Conservation (phyloP, 371 early-diverging fungal genomes). For the Mucor sp. region DNA sequence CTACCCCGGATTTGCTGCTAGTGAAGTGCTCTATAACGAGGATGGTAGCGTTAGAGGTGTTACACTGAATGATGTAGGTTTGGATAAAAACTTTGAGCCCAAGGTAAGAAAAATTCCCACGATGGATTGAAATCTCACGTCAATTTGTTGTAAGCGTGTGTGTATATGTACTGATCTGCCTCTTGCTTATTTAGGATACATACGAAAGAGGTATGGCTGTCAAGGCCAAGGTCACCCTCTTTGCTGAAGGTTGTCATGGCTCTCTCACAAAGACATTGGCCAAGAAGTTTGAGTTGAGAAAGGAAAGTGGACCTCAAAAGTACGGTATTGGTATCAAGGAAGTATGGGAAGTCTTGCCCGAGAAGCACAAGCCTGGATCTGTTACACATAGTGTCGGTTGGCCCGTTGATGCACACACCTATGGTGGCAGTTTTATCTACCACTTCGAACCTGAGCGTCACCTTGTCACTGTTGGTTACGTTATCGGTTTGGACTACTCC, state of each 20-base stretch:
- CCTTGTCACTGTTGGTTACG: slow-evolving; percentile 86
- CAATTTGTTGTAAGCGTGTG: too few relatives aligned
- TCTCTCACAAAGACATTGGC: slow-evolving; percentile 91
- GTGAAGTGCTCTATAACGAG: slow-evolving; percentile 88
- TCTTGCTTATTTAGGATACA: slow-evolving; percentile 50
- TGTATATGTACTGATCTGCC: not conserved
- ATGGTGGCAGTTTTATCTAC: slow-evolving; percentile 96
- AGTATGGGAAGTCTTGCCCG: slow-evolving; percentile 94
- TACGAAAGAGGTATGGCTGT: slow-evolving; percentile 97
- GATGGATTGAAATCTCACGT: not conserved
- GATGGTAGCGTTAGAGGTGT: slow-evolving; percentile 94
- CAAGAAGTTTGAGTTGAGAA: slow-evolving; percentile 85
- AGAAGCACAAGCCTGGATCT: slow-evolving; percentile 86
- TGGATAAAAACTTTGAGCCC: slow-evolving; percentile 87
- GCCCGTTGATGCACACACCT: slow-evolving; percentile 89
- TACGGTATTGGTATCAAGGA: slow-evolving; percentile 98
- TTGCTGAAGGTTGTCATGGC: slow-evolving; percentile 99
- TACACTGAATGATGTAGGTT: slow-evolving; percentile 95
- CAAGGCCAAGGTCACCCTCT: slow-evolving; percentile 91
- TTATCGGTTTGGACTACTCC: slow-evolving; percentile 92
- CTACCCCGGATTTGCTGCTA: slow-evolving; percentile 93
- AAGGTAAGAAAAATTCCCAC: slow-evolving; percentile 54
- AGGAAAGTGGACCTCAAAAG: slow-evolving; percentile 80
- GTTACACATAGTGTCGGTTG: slow-evolving; percentile 93
- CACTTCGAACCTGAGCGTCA: slow-evolving; percentile 85